Evolutionary conservation across 331 rosid genomes (phyloP), one percentile per base, ranked within the genome.

Genomic region (Cydonia oblonga): DNA sequence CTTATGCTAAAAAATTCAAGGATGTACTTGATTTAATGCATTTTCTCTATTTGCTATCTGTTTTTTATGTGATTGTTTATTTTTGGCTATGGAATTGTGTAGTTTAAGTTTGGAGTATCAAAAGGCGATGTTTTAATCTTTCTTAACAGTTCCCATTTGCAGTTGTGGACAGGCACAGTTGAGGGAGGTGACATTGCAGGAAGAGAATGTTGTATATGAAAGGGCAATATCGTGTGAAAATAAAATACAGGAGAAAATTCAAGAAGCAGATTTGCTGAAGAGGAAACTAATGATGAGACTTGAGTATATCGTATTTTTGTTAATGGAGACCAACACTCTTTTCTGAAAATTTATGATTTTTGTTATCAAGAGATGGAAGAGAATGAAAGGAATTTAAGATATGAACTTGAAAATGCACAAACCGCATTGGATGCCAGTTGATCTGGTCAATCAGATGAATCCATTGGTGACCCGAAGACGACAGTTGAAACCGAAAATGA

Each of bases 181-280:
- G 73, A 85, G 98, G 79, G 92, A 91, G 87, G 78, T 79, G 75
- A 85, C 95, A 0, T 81, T 91, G 70, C 87, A 78, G 75, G 98
- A 89, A 82, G 97, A 93, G 80, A 93, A 91, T 72, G 84, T 76
- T 29, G 95, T 86, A 10, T 91, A 64, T 20, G 85, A 87, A 51
- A 82, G 69, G 28, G 89, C 91, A 8, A 84, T 93, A 70, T 87
- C 84, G 2, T 93, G 88, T 29, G 88, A 86, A 73, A 71, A 69
- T 58, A 90, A 91, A 56, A 89, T 93, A 44, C 84, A 82, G 76
- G 97, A 93, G 65, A 93, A 83, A 68, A 35, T 72, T 73, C 87
- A 84, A 63, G 96, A 91, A 84, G 89, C 83, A 5, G 89, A 81
- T 66, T 64, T 75, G 22, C 89, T 89, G 9, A 51, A 42, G 64